These are phyloP conservation scores for Globisporangium sylvaticum DNA, from an alignment of 352 stramenopile genomes.

Conservation along the genomic window DNA sequence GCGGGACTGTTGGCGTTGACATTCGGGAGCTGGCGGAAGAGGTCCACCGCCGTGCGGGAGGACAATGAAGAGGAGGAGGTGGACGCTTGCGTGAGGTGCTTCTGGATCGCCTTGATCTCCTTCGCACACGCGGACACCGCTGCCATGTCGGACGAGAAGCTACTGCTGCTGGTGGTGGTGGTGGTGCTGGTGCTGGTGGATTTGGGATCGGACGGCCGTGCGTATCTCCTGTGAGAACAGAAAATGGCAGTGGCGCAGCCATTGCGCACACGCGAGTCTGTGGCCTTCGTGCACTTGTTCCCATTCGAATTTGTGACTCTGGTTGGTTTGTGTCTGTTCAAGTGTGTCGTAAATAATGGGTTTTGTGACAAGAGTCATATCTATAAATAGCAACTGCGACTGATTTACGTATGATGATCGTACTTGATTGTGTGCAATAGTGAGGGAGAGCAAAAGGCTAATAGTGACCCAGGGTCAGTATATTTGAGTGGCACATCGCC, in stretches of 20 bases:
- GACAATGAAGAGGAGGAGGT: neutral
- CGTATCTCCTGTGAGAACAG: neutral
- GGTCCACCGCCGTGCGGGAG: neutral
- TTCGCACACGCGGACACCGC: neutral
- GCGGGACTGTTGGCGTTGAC: neutral
- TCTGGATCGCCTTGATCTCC: constrained; percentile 12
- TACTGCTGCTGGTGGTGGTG: no score
- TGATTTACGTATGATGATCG: no score
- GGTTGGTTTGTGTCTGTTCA: no score
- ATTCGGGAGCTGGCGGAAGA: constrained; percentile 5
- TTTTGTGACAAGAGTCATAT: no score
- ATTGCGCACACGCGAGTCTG: constrained; percentile 20
- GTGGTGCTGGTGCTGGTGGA: neutral
- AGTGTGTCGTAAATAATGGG: no score
- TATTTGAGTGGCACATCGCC: no score
- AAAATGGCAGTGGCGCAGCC: neutral
- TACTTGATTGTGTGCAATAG: no score
- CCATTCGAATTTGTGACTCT: no score
- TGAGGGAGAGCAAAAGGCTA: no score
- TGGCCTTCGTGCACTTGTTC: constrained; percentile 20
- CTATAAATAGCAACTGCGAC: no score
- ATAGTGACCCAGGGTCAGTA: no score
- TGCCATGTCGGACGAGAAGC: neutral
- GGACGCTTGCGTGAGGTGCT: neutral
- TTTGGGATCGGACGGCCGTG: neutral